Evolutionary conservation across 2,329 filamentous ascomycete genomes (phyloP), one percentile per base, ranked within the genome.

Genomic region (Alternaria viburni): DNA sequence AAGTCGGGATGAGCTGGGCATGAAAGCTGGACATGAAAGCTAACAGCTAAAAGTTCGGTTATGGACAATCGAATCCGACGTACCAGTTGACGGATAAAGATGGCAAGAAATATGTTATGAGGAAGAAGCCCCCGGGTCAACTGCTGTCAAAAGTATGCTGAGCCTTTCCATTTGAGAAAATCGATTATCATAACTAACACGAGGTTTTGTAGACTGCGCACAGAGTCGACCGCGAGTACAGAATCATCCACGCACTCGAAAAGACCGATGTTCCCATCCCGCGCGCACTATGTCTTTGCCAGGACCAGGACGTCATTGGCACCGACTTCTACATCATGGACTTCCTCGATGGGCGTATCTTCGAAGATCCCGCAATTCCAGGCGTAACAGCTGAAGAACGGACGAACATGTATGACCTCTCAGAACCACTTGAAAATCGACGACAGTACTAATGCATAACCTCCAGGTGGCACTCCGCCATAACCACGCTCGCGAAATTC

Each of bases 311-410:
- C 61, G 85, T 98, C 41, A 85, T 98, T 67, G 96, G 94, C 59
- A 98, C 94, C 8, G 88, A 93, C 6, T 99, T 98, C 81, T 98
- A 99, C 83, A 90, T 98, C 76, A 98, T 99, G 96, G 90, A 93
- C 79, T 98, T 96, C 79, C 86, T 98, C 65, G 91, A 97, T 76
- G 96, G 96, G 19, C 90, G 96, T 74, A 97, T 97, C 81, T 93
- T 98, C 76, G 92, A 95, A 75, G 93, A 98, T 80, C 91, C 93
- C 46, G 84, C 90, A 30, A 90, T 98, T 77, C 94, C 93, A 3
- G 90, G 84, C 12, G 88, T 93, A 12, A 86, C 85, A 25, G 81
- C 91, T 0, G 84, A 85, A 44, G 90, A 97, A 70, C 87, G 95
- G 63, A 88, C 83, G 30, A 87, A 88, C 73, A 91, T 97, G 89